phyloP scores from a whole-genome alignment of 2,329 filamentous ascomycete genomes.

The Cladosporium sp. region DNA sequence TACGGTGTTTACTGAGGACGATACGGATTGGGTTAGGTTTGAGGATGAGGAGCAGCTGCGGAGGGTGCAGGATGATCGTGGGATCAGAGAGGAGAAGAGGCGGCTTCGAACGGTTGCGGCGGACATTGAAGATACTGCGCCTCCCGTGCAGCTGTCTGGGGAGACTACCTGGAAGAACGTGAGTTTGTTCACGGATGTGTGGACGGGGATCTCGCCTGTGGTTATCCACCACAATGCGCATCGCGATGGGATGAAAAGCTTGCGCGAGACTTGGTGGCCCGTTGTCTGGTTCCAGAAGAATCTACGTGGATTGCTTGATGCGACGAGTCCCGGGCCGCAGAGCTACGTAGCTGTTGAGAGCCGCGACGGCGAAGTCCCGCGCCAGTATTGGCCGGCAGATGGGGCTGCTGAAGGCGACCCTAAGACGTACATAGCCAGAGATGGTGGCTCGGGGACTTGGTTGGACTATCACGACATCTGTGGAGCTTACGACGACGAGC shows the following conservation, averaged over 20 bases:
- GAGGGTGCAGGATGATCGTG: conserved; percentile 12
- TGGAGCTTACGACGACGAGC: conserved; percentile 35
- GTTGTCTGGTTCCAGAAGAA: conserved; percentile 19
- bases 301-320: conserved; percentile 17
- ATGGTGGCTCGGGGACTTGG: conserved; percentile 35
- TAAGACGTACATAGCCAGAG: conserved; percentile 10
- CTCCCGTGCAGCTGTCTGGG: conserved; percentile 21
- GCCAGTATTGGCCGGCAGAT: background rate
- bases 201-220: conserved; percentile 19
- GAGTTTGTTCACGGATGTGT: conserved; percentile 22
- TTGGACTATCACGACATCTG: conserved; percentile 41
- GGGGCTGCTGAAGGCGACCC: background rate
- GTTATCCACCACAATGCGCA: conserved; percentile 24
- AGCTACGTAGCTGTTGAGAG: background rate
- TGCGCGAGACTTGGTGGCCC: conserved; percentile 21
- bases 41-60: conserved; percentile 14
- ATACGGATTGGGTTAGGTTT: conserved; percentile 23
- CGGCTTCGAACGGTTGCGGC: conserved; percentile 14
- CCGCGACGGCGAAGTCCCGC: conserved; percentile 23
- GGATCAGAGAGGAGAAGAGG: conserved; percentile 10
- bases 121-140: conserved; percentile 19
- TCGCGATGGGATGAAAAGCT: conserved; percentile 15
- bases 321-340: conserved; percentile 14
- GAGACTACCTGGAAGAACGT: conserved; percentile 18
- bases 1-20: conserved; percentile 23